A percentile compares a stretch with the other conserved stretches of the same genome.
Conservation (phyloP, 2,329 filamentous ascomycete genomes). For the Didymellaceae sp. region DNA sequence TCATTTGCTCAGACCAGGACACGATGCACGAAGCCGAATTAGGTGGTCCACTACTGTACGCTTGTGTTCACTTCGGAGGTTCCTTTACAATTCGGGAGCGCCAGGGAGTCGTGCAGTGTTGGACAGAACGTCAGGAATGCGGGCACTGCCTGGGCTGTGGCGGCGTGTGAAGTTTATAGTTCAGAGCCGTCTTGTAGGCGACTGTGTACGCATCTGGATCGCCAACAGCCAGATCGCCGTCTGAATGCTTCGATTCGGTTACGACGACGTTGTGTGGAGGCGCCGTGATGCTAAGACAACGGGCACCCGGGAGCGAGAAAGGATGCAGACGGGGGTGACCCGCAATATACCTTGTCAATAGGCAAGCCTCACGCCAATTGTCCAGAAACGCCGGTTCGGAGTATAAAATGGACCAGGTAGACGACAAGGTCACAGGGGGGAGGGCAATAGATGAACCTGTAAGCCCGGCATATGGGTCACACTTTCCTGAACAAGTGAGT, state of each 20-base stretch:
- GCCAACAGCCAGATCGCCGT: constrained; percentile 47
- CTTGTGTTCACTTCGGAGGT: constrained; percentile 45
- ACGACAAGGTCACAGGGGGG: constrained; percentile 21
- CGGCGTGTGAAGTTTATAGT: constrained; percentile 49
- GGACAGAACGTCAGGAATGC: constrained; percentile 50
- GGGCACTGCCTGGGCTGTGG: constrained; percentile 48
- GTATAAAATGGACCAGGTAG: constrained; percentile 35
- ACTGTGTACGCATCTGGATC: constrained; percentile 49
- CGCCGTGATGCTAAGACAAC: constrained; percentile 44
- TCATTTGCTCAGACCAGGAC: constrained; percentile 50
- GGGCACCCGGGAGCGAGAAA: constrained; percentile 38
- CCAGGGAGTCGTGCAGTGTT: constrained; percentile 48
- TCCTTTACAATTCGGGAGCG: constrained; percentile 43
- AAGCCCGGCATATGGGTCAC: constrained; percentile 34
- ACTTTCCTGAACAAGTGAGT: constrained; percentile 26
- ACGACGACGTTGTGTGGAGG: constrained; percentile 46
- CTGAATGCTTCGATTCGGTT: constrained; percentile 41
- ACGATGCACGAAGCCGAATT: constrained; percentile 52
- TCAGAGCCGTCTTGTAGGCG: constrained; percentile 38
- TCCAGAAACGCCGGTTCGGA: constrained; percentile 36
- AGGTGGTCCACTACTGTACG: constrained; percentile 35
- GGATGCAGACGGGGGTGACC: constrained; percentile 38
- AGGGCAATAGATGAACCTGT: constrained; percentile 34
- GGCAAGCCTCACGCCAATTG: constrained; percentile 43
- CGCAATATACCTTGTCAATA: constrained; percentile 33